Base-by-base conservation (phyloP, 805 yeast species). In the Candida dajiaensis region DNA sequence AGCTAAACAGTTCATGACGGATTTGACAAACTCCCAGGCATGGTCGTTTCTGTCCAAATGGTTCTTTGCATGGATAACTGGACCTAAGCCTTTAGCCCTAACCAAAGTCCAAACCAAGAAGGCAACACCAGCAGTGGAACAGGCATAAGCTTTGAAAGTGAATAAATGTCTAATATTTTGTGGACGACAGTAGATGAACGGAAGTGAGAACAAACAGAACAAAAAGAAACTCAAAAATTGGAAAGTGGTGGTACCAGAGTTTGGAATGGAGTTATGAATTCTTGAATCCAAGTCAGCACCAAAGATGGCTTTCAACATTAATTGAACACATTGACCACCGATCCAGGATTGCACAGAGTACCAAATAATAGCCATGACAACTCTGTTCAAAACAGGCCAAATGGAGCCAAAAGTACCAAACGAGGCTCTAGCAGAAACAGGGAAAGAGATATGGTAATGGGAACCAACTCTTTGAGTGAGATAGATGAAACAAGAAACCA, bases 331-430 rank as follows among this genome's bases (percentile, higher is more conserved):
- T 51, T 88, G 78, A 28, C 92, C 95, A 46, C 95, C 94, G 47
- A 90, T 76, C 74, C 89, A 84, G 20, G 85, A 74, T 61, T 89
- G 96, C 25, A 87, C 94, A 25, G 94, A 81, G 59, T 83, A 88
- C 97, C 97, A 89, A 43, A 89, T 80, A 53, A 80, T 75, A 28
- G 89, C 85, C 88, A 89, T 84, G 11, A 85, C 90, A 35, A 87
- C 92, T 67, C 97, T 78, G 67, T 89, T 89, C 43, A 89, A 58
- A 40, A 89, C 81, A 5, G 95, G 96, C 96, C 95, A 89, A 48
- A 84, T 69, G 0, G 89, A 83, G 44, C 95, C 95, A 71, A 81
- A 86, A 11, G 86, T 77, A 50, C 97, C 97, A 67, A 89, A 89
- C 1, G 95, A 78, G 1, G 92, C 77, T 52, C 97, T 73, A 36